Conservation (phyloP, 495 filamentous ascomycete species). For the Echria macrotheca region DNA sequence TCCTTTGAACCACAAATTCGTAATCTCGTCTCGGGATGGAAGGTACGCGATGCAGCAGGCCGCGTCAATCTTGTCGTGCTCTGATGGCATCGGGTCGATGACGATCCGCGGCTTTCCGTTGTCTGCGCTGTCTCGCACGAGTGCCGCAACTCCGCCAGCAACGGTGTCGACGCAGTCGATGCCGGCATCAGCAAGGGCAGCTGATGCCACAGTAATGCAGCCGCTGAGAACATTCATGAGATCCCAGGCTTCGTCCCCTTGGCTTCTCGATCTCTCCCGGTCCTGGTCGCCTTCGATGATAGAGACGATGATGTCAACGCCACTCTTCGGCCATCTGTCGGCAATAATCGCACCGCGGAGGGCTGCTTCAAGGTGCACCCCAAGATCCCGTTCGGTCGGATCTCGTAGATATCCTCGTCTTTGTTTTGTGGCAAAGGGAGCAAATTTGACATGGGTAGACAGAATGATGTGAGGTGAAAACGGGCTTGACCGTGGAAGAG, state of each 20-base stretch:
- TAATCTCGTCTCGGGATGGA: conserved; percentile 82
- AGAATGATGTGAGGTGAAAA: conserved; percentile 89
- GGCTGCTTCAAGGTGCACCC: conserved; percentile 85
- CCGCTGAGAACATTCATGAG: conserved; percentile 83
- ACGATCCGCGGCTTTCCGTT: conserved; percentile 49
- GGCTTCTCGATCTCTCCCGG: conserved; percentile 35
- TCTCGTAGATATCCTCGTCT: conserved; percentile 86
- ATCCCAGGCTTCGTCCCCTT: conserved; percentile 62
- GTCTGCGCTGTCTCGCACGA: conserved; percentile 47
- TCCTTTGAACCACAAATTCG: conserved; percentile 90
- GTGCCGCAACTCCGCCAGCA: conserved; percentile 79
- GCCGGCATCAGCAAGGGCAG: conserved; percentile 90
- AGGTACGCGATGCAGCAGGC: conserved; percentile 90
- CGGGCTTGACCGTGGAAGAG: conserved; percentile 79
- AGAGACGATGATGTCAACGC: conserved; percentile 85
- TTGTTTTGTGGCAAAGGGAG: conserved; percentile 80
- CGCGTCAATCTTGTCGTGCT: conserved; percentile 69
- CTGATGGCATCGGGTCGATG: conserved; percentile 77
- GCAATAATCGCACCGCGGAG: conserved; percentile 84
- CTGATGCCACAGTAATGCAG: conserved; percentile 89
- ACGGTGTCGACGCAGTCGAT: conserved; percentile 95
- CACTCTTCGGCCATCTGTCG: conserved; percentile 93
- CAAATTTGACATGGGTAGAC: conserved; percentile 90
- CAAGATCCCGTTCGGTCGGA: conserved; percentile 78
- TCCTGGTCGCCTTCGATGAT: conserved; percentile 81